Evolutionary conservation across 108 stramenopile genomes (phyloP).

Genomic region (Fragilaria crotonensis): DNA sequence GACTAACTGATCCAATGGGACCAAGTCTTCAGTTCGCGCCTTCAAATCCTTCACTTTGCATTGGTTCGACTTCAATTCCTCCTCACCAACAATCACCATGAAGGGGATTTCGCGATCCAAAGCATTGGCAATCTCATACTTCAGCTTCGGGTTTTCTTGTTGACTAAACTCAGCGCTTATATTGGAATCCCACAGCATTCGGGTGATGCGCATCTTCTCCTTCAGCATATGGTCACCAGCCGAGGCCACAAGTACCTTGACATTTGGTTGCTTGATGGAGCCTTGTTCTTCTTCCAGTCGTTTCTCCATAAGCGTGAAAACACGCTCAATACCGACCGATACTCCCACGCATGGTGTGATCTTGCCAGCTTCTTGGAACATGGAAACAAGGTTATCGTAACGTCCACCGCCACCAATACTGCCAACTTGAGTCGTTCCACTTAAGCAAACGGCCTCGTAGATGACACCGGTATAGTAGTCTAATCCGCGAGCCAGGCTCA

Average conservation of each 20-base stretch:
- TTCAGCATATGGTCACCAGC: slow-evolving; percentile 59
- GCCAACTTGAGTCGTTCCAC: slow-evolving; percentile 70
- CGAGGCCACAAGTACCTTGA: slow-evolving; percentile 73
- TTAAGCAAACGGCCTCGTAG: slow-evolving; percentile 87
- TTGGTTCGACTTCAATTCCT: slow-evolving; percentile 69
- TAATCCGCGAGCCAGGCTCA: slow-evolving; percentile 84
- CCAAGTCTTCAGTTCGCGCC: slow-evolving; percentile 58
- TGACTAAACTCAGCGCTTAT: slow-evolving; percentile 82
- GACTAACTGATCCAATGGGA: slow-evolving; percentile 32
- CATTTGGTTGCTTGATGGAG: slow-evolving; percentile 48
- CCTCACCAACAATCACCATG: slow-evolving; percentile 84
- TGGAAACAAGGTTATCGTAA: slow-evolving; percentile 89
- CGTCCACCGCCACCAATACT: slow-evolving; percentile 90
- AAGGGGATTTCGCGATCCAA: slow-evolving; percentile 77
- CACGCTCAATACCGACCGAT: slow-evolving; percentile 88
- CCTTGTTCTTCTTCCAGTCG: slow-evolving; percentile 47
- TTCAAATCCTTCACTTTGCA: slow-evolving; percentile 82
- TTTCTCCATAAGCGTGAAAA: slow-evolving; percentile 89
- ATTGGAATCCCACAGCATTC: slow-evolving; percentile 73
- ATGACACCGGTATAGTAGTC: slow-evolving; percentile 95
- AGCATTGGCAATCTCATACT: slow-evolving; percentile 70
- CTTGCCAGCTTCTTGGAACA: slow-evolving; percentile 80
- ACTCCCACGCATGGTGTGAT: slow-evolving; percentile 89
- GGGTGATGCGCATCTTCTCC: slow-evolving; percentile 72
- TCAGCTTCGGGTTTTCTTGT: slow-evolving; percentile 80